These are phyloP conservation scores for Metschnikowia amazonensis DNA, from an alignment of 805 yeast species.

Conservation along the genomic window DNA sequence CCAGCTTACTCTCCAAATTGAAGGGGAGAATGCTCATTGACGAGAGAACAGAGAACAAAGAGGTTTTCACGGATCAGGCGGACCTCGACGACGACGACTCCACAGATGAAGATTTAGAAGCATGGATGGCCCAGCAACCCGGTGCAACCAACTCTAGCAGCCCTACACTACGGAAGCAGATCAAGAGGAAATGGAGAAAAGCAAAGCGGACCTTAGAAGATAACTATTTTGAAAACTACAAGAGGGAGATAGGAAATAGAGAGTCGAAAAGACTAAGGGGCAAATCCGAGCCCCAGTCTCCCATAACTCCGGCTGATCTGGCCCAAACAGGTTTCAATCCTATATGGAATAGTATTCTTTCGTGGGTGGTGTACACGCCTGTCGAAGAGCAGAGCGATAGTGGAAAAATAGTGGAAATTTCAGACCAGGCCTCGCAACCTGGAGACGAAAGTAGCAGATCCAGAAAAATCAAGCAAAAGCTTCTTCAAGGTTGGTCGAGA, in stretches of 20 bases:
- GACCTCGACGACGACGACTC: constrained; percentile 2
- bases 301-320: neutral
- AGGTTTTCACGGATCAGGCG: neutral
- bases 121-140: neutral
- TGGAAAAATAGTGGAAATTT: constrained; percentile 10
- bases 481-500: constrained; percentile 1
- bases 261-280: neutral
- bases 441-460: neutral
- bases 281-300: neutral
- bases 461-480: constrained; percentile 1
- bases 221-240: constrained; percentile 9
- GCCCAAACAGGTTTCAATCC: constrained; percentile 25
- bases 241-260: constrained; percentile 3
- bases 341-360: constrained; percentile 34
- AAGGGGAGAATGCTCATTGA: neutral
- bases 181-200: constrained; percentile 1
- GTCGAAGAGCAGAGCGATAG: neutral
- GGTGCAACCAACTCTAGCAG: neutral
- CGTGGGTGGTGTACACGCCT: constrained; percentile 31
- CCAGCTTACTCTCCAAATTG: neutral
- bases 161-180: constrained; percentile 2
- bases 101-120: constrained; percentile 4
- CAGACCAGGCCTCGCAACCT: constrained; percentile 10
- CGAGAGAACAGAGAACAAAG: neutral
- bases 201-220: constrained; percentile 6